These are phyloP conservation scores for Trichoderma afroharzianum DNA, from an alignment of 2,329 filamentous ascomycete genomes.

Conservation along the genomic window DNA sequence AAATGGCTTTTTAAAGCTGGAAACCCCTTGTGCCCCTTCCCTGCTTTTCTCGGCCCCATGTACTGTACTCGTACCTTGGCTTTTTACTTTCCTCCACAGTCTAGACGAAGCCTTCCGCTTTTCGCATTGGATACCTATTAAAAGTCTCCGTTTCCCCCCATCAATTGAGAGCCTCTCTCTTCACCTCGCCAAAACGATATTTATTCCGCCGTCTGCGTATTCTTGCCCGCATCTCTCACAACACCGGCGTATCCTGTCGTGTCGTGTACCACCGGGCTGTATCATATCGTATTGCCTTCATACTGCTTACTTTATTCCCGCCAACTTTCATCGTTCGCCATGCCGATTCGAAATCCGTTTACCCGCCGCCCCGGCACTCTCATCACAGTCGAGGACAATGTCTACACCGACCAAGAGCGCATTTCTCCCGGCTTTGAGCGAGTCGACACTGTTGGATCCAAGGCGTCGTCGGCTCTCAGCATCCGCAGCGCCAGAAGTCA, in stretches of 20 bases:
- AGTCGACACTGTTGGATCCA: conserved; percentile 60
- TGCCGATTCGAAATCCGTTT: conserved; percentile 74
- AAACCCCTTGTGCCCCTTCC: conserved; percentile 8
- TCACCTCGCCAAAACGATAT: background rate
- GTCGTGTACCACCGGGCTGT: background rate
- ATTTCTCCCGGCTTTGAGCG: conserved; percentile 50
- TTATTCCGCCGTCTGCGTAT: background rate
- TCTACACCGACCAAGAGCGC: conserved; percentile 38
- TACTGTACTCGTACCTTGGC: background rate
- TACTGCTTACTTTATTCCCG: background rate
- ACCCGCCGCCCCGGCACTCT: conserved; percentile 52
- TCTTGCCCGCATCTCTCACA: background rate
- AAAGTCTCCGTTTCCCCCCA: background rate
- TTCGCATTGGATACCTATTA: background rate
- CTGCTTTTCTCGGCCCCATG: background rate
- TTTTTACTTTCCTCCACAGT: conserved; percentile 1
- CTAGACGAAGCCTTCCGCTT: background rate
- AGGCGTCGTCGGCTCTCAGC: conserved; percentile 59
- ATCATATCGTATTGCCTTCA: background rate
- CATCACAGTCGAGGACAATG: conserved; percentile 51
- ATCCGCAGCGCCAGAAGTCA: conserved; percentile 57
- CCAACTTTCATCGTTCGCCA: conserved; percentile 28
- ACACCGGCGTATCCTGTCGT: background rate
- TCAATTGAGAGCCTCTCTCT: background rate
- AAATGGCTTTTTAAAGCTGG: background rate